A percentile compares a stretch with the other conserved stretches of the same genome.
These are phyloP conservation scores for Fusarium heterosporum DNA, from an alignment of 2,329 filamentous ascomycete species.

Conservation along the genomic window DNA sequence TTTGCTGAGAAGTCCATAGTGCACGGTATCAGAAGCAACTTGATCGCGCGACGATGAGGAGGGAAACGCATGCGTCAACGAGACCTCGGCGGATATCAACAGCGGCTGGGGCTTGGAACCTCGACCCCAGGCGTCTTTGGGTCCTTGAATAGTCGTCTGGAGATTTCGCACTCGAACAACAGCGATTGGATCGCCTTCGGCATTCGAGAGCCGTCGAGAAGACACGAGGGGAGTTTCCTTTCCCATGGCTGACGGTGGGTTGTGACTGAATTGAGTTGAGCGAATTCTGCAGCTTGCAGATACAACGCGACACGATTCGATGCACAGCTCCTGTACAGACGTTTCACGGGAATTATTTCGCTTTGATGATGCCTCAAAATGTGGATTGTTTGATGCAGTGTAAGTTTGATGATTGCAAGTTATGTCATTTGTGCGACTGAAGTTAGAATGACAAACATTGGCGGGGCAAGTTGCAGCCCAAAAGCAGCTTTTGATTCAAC, in stretches of 20 bases:
- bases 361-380: background rate
- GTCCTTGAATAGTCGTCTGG: conserved; percentile 65
- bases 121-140: conserved; percentile 76
- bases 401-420: conserved; percentile 11
- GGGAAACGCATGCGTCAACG: conserved; percentile 66
- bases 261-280: conserved; percentile 15
- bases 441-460: conserved; percentile 25
- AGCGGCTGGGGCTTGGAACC: conserved; percentile 69
- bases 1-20: conserved; percentile 80
- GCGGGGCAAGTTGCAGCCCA: conserved; percentile 30
- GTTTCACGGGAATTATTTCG: background rate
- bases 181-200: conserved; percentile 52
- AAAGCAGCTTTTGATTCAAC: conserved; percentile 1
- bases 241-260: conserved; percentile 28
- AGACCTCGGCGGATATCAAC: conserved; percentile 69
- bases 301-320: background rate
- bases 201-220: conserved; percentile 42
- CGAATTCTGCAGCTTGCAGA: conserved; percentile 3
- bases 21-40: conserved; percentile 76
- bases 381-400: background rate
- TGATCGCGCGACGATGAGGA: conserved; percentile 69
- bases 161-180: conserved; percentile 73
- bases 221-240: conserved; percentile 39
- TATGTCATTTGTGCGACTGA: conserved; percentile 34
- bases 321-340: background rate